Percentiles rank a stretch among this genome's conserved stretches.
Evolutionary conservation across 139 green algal genomes (phyloP).

Genomic region (Closterium sp.): DNA sequence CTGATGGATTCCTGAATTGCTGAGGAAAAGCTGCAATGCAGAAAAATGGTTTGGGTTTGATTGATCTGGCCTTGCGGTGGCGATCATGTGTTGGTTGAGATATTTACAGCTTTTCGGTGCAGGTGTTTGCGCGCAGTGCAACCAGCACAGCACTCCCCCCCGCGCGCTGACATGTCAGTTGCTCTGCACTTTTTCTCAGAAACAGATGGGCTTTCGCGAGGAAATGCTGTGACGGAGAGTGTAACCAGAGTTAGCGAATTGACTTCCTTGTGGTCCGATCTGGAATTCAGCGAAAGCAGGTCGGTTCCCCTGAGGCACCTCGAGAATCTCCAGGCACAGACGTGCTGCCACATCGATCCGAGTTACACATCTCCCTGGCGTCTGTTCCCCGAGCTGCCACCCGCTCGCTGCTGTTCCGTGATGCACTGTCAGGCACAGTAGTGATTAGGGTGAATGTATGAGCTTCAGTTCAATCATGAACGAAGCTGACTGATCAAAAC

Average conservation of each 20-base stretch:
- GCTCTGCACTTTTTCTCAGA: neutral
- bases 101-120: too few species aligned
- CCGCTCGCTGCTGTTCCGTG: neutral
- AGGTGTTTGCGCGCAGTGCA: too few species aligned
- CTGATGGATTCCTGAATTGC: too few species aligned
- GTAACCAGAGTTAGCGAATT: neutral
- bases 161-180: neutral
- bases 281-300: too few species aligned
- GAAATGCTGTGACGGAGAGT: neutral
- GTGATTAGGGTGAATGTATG: too few species aligned
- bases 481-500: neutral
- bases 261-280: neutral
- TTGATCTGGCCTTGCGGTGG: too few species aligned
- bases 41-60: too few species aligned
- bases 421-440: neutral
- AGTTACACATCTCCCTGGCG: neutral
- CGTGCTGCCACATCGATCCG: neutral
- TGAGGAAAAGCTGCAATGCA: too few species aligned
- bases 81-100: too few species aligned
- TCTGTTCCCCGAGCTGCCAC: neutral
- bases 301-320: neutral
- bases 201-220: neutral
- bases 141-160: too few species aligned
- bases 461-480: neutral
- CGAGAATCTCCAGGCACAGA: neutral